Base-by-base conservation (phyloP, 768 basidiomycete genomes). In the Calocera viscosa region DNA sequence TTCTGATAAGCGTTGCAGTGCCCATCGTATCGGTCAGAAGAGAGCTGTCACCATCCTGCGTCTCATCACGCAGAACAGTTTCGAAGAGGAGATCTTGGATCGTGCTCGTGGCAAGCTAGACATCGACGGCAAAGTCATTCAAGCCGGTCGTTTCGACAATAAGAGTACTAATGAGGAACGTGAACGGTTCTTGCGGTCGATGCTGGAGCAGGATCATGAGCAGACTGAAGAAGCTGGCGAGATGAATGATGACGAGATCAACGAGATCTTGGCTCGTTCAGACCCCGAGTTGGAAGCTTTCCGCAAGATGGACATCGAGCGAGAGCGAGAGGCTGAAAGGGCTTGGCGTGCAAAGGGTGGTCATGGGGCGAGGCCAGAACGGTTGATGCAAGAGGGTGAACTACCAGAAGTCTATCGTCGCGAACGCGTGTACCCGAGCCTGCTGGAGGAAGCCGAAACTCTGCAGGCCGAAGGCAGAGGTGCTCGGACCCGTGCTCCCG, bases 1-100 rank as follows among this genome's bases (percentile, higher is more conserved):
- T 38, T 19, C n/a, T 49, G 22, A 34, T 22, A 1, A 2, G 1
- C 19, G 22, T n/a, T 8, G 22, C 49, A 68, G 73, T 82, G 92
- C 91, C 12, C 95, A 99, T 82, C 94, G 96, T 83, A 99, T 99
- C 73, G 96, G 96, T 68, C 96, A 99, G 75, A 99, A 96, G 68
- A 95, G 94, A 77, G 90, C 94, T 49, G 96, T 99, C 22, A 86
- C 94, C 34, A 98, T 99, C 70, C 81, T 98, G 70, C 87, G 95
- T 69, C 91, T 99, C 76, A 94, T 99, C 75, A 96, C 95, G 2
- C 92, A 96, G 76, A 93, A 94, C 80, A 95, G 94, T 69, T 93
- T 99, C 26, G 96, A 98, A 78, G 96, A 98, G 77, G 92, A 94
- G 2, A 96, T 98, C 85, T 90, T 97, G 69, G 90, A 91, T 49